These are phyloP conservation scores for Blastocystis sp. DNA, from an alignment of 352 stramenopile genomes.

Conservation along the genomic window DNA sequence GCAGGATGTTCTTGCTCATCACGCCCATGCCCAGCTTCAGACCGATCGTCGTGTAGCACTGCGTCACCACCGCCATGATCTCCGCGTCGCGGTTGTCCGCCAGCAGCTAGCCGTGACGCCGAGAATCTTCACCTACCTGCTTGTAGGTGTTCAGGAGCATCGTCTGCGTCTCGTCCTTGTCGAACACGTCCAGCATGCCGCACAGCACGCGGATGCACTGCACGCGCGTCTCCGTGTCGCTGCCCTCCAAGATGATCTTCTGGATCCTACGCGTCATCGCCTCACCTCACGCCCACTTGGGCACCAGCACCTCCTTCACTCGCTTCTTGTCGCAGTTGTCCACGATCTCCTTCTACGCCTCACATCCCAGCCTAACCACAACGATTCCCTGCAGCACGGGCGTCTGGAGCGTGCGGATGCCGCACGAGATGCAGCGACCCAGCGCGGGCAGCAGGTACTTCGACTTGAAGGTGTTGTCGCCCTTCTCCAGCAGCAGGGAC, in stretches of 20 bases:
- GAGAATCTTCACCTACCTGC: background rate
- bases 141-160: constrained; percentile 65
- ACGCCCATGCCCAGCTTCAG: constrained; percentile 45
- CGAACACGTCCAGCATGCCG: constrained; percentile 7
- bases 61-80: constrained; percentile 42
- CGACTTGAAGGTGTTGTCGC: constrained; percentile 50
- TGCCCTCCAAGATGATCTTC: constrained; percentile 58
- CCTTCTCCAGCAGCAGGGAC: constrained; percentile 56
- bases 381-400: constrained; percentile 55
- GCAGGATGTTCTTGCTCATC: constrained; percentile 55
- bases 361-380: background rate
- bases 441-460: constrained; percentile 46
- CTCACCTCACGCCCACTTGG: background rate
- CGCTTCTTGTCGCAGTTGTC: constrained; percentile 17
- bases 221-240: constrained; percentile 1
- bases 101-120: constrained; percentile 18
- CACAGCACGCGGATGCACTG: constrained; percentile 19
- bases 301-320: constrained; percentile 61
- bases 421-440: constrained; percentile 11
- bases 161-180: constrained; percentile 25
- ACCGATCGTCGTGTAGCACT: constrained; percentile 47
- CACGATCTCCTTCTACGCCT: constrained; percentile 12
- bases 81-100: constrained; percentile 44
- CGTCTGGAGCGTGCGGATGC: constrained; percentile 8
- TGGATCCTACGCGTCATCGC: constrained; percentile 29